Conservation (phyloP, 192 early-diverging fungal species). For the Obelidium mucronatum region DNA sequence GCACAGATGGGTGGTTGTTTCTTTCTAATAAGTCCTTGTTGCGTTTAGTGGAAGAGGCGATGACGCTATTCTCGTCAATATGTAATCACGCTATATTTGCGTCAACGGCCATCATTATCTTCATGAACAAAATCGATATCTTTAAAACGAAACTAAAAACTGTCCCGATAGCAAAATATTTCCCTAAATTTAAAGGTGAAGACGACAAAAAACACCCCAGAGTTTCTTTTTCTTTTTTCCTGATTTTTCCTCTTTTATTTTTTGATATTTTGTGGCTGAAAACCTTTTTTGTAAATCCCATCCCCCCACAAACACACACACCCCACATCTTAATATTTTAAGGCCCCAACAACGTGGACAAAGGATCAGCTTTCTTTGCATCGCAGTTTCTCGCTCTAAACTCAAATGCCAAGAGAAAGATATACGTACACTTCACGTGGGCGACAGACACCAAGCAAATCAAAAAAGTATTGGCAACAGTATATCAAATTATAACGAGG, state of each 20-base stretch:
- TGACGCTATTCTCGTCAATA: slow-evolving; percentile 51
- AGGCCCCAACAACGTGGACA: slow-evolving; percentile 54
- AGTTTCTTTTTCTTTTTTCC: background rate
- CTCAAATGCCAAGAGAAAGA: slow-evolving; percentile 46
- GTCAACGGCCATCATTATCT: slow-evolving; percentile 51
- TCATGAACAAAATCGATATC: slow-evolving; percentile 62
- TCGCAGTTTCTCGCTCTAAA: slow-evolving; percentile 47
- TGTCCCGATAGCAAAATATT: slow-evolving; percentile 42
- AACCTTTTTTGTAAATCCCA: no score
- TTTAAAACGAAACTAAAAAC: slow-evolving; percentile 50
- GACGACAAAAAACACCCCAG: no score
- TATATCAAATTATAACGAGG: slow-evolving; percentile 25
- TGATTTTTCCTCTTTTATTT: background rate
- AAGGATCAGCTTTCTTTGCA: slow-evolving; percentile 52
- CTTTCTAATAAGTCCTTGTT: background rate
- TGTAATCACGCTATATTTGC: slow-evolving; percentile 53
- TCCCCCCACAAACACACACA: background rate
- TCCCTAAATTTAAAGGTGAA: slow-evolving; percentile 50
- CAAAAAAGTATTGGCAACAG: slow-evolving; percentile 41
- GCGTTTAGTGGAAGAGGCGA: slow-evolving; percentile 48
- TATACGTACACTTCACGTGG: slow-evolving; percentile 65
- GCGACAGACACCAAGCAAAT: slow-evolving; percentile 66
- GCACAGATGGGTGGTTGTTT: slow-evolving; percentile 12
- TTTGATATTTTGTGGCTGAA: no score
- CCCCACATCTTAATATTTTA: background rate